Base-by-base conservation (phyloP, 768 basidiomycete genomes). In the Naganishia antarctica region DNA sequence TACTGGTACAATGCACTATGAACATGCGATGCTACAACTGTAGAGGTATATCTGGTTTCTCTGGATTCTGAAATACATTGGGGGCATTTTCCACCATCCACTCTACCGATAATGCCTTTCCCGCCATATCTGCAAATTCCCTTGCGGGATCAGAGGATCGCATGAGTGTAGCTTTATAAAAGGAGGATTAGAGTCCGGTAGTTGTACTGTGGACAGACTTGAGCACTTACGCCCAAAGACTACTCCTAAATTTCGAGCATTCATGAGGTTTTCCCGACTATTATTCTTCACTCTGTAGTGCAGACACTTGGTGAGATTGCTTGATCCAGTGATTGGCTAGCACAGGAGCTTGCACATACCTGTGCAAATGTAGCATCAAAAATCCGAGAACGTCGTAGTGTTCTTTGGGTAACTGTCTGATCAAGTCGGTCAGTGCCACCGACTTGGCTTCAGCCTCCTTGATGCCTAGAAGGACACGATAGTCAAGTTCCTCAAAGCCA, bases 51-150 rank as follows among this genome's bases (percentile, higher is more conserved):
- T 57, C 34, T 23, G 53, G 23, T 5, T 57, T 57, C 23, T 57
- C 53, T 18, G 34, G 4, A 21, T 23, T 13, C n/a, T 57, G 53
- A 26, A 63, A 63, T 29, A 63, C 62, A 44, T 29, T 51, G 11
- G 62, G 62, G 13, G 76, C 76, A 65, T 94, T 88, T 74, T 97
- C 92, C 66, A 98, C 85, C 68, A 97, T 84, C 88, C 92, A 96
- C 77, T 96, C 91, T 57, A 99, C 82, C 71, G 88, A 85, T 64
- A 92, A 83, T 6, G 94, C 90, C 78, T 94, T 97, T 60, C 91
- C 90, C 8, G 90, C 93, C 76, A 98, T 98, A 77, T 99, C 94
- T 71, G 86, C 88, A 80, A 97, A 97, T 79, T 98, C 96, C 18
- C 89, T 85, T 28, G 83, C 82, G 3, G 88, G 86, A 74, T 93